Evolutionary conservation across 1,139 yeast genomes (phyloP).

Genomic region (Blastobotrys apis): DNA sequence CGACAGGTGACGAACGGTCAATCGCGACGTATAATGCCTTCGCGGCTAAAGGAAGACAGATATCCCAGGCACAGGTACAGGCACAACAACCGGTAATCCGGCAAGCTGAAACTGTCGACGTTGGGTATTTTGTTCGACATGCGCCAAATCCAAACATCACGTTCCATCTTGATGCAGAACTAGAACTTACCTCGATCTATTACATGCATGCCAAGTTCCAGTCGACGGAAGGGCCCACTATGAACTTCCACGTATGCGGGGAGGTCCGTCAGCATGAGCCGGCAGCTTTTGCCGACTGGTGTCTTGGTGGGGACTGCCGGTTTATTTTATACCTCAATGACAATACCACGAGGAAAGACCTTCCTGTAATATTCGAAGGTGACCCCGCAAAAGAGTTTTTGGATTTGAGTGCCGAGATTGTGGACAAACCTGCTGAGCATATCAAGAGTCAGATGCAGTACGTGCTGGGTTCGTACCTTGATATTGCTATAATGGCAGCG

Average conservation of each 20-base stretch:
- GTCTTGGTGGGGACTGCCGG: not conserved
- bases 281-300: constrained; percentile 1
- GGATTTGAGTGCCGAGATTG: not conserved
- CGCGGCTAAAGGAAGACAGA: not conserved
- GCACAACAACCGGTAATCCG: too few relatives aligned
- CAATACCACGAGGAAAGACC: not conserved
- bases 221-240: not conserved
- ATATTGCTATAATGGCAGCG: constrained; percentile 2
- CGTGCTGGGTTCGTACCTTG: not conserved
- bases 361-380: constrained; percentile 8
- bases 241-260: constrained; percentile 7
- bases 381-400: constrained; percentile 6
- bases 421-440: not conserved
- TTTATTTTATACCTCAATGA: constrained; percentile 5
- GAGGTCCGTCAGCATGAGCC: constrained; percentile 1
- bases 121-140: not conserved
- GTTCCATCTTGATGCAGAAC: not conserved
- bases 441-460: not conserved
- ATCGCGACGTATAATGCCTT: not conserved
- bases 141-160: constrained; percentile 5
- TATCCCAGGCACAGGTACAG: too few relatives aligned
- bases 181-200: not conserved
- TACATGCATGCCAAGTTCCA: constrained; percentile 4
- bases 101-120: not conserved
- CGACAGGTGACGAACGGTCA: too few relatives aligned